Base-by-base conservation (phyloP, 2,329 filamentous ascomycete species). In the Microascus cirrosus region DNA sequence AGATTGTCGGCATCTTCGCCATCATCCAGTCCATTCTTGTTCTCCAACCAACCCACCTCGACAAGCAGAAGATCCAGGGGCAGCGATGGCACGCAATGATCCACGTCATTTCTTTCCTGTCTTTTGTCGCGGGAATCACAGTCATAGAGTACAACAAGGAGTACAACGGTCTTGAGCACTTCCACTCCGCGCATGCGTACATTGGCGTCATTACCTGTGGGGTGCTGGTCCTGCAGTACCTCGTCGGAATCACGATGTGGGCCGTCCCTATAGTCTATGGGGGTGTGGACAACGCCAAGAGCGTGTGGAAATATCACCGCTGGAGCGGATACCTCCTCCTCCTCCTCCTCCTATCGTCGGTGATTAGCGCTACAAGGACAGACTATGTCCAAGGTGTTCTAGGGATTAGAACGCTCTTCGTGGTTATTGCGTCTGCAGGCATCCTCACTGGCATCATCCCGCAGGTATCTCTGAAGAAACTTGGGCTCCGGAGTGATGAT, bases 281-380 rank as follows among this genome's bases (percentile, higher is more conserved):
- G 5, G 84, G 89, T 58, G 84, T 86, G 61, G 85, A 89, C 28
- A 84, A 84, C 2, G 93, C 91, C 22, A 95, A 92, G 78, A 77
- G 77, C 25, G 70, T 96, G 50, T 97, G 93, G 79, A 96, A 95
- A 73, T 96, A 92, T 66, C 94, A 97, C 70, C 83, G 93, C 34
- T 73, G 81, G 57, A 80, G 78, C 24, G 94, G 93, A 2, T 97
- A 99, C 68, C 63, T 83, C 8, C 74, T 92, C 59, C 73, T 93
- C 57, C 66, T 86, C 55, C 65, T 95, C 64, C 77, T 93, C 61
- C 72, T 95, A 61, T 83, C 82, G 11, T 94, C 92, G 0, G 80
- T 95, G 45, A 75, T 80, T 54, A 85, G 86, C 25, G 89, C 92
- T 1, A 90, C 85, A 2, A 78, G 85, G 72, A 96, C 93, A 1